These are phyloP conservation scores for Acorus calamus DNA, from an alignment of 106 monocot species.

Conservation along the genomic window DNA sequence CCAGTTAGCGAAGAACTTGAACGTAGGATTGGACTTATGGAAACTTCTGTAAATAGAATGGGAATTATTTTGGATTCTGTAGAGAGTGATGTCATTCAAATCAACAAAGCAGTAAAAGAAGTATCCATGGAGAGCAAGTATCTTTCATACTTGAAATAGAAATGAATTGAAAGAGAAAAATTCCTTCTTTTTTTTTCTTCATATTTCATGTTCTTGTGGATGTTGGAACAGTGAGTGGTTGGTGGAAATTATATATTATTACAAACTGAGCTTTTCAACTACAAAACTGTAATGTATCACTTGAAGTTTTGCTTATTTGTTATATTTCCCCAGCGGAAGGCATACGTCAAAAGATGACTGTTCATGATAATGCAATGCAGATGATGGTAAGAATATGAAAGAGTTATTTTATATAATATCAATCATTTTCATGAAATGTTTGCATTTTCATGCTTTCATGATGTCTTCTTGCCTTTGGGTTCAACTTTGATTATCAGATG, in stretches of 20 bases:
- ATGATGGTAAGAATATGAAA: constrained; percentile 40
- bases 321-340: constrained; percentile 39
- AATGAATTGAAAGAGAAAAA: too few relatives aligned
- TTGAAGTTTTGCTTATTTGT: too few relatives aligned
- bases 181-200: too few relatives aligned
- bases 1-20: constrained; percentile 74
- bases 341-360: constrained; percentile 61
- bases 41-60: constrained; percentile 57
- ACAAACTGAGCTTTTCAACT: too few relatives aligned
- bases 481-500: constrained; percentile 37
- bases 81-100: constrained; percentile 75
- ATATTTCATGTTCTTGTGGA: too few relatives aligned
- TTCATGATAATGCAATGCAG: constrained; percentile 57
- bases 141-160: not conserved
- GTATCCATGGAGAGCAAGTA: constrained; percentile 68
- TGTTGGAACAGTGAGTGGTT: too few relatives aligned
- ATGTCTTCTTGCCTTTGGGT: not conserved
- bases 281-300: too few relatives aligned
- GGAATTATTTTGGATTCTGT: constrained; percentile 63
- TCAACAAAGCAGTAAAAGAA: constrained; percentile 77
- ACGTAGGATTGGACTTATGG: constrained; percentile 53
- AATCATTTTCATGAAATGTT: not conserved
- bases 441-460: not conserved
- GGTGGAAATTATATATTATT: too few relatives aligned
- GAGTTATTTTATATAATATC: not conserved